Conservation (phyloP, 176 grass and related monocot genomes). For the Calamus simplicifolius region DNA sequence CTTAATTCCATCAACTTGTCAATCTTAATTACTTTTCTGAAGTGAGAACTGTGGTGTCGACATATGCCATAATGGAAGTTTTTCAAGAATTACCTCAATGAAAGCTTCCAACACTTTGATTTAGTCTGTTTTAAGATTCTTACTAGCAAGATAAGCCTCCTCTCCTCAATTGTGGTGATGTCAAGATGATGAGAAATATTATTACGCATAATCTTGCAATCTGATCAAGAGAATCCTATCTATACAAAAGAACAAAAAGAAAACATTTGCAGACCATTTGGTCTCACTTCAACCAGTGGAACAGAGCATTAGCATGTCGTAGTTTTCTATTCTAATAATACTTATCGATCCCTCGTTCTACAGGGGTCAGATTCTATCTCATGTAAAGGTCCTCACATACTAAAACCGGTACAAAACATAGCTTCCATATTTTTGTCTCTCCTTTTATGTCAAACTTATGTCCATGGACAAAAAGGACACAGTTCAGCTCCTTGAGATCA, state of each 20-base stretch:
- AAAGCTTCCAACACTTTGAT: not conserved
- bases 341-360: not conserved
- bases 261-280: not conserved
- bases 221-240: no score
- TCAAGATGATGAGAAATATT: no score
- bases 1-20: conserved; percentile 29
- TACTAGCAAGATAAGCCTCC: no score
- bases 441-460: no score
- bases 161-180: no score
- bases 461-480: no score
- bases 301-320: not conserved
- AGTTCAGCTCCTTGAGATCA: no score
- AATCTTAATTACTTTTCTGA: conserved; percentile 23
- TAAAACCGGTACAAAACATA: not conserved
- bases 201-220: no score
- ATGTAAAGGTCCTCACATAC: not conserved
- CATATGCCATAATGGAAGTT: conserved; percentile 28
- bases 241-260: not conserved
- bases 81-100: not conserved
- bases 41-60: conserved; percentile 29
- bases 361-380: not conserved
- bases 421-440: no score
- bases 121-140: no score
- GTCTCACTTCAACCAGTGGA: not conserved
- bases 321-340: not conserved